A percentile compares a stretch with the other conserved stretches of the same genome.
These are phyloP conservation scores for Apiotrichum gamsii DNA, from an alignment of 1,284 basidiomycete species.

Conservation along the genomic window DNA sequence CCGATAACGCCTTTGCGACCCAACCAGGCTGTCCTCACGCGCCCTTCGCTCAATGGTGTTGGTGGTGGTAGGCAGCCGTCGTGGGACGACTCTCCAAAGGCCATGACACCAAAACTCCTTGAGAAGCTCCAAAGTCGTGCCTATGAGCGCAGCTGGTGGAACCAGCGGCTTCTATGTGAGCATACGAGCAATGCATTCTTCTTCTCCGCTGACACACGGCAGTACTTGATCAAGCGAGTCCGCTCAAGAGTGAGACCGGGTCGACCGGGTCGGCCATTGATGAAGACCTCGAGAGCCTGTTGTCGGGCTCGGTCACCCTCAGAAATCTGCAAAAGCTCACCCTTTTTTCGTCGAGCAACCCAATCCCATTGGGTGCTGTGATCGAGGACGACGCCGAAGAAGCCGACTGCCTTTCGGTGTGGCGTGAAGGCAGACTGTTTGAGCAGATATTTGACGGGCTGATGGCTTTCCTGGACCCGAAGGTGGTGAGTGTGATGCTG, in stretches of 20 bases:
- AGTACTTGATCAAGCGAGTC: conserved; percentile 30
- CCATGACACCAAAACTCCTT: conserved; percentile 15
- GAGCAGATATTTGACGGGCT: conserved; percentile 30
- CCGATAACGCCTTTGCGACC: conserved; percentile 24
- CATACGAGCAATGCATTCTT: not conserved
- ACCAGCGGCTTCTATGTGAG: conserved; percentile 30
- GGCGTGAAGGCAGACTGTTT: conserved; percentile 27
- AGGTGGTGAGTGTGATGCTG: conserved; percentile 17
- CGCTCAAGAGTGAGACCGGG: conserved; percentile 12
- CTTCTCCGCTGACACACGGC: not conserved
- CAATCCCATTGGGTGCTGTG: conserved; percentile 5
- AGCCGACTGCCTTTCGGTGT: conserved; percentile 13
- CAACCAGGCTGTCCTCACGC: no score
- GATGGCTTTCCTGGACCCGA: conserved; percentile 22
- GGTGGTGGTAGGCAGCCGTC: not conserved
- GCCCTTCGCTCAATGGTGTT: no score
- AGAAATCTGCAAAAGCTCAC: conserved; percentile 31
- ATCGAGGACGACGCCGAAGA: conserved; percentile 4
- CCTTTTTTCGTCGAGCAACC: conserved; percentile 26
- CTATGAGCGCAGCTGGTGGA: conserved; percentile 42
- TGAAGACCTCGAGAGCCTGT: conserved; percentile 21
- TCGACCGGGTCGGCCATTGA: conserved; percentile 11
- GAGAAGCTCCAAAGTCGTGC: conserved; percentile 25
- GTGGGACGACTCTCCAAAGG: conserved; percentile 40
- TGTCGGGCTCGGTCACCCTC: conserved; percentile 14